Evolutionary conservation across 306 rosid species (phyloP).

Genomic region (Dalbergia cochinchinensis): DNA sequence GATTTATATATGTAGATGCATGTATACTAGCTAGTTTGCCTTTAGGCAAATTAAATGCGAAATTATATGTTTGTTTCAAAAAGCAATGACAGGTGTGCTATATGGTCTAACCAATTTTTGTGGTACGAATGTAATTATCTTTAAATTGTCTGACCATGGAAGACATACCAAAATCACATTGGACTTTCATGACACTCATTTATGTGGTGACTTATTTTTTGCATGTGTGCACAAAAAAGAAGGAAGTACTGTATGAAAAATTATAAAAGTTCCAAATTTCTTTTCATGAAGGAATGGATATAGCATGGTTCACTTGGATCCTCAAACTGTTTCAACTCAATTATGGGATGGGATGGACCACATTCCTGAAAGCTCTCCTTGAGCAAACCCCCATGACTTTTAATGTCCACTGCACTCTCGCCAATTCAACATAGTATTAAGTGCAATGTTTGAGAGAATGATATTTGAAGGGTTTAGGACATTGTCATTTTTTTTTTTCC

Average conservation of each 20-base stretch:
- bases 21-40: too few species aligned
- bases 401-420: conserved; percentile 14
- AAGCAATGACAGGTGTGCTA: background rate
- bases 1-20: too few species aligned
- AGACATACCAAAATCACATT: conserved; percentile 24
- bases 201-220: conserved; percentile 4
- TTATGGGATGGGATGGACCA: conserved; percentile 37
- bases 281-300: conserved; percentile 9
- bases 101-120: conserved; percentile 14
- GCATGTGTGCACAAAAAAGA: conserved; percentile 6
- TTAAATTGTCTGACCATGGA: conserved; percentile 25
- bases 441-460: conserved; percentile 26
- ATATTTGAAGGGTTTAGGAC: conserved; percentile 16
- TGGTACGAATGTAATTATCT: conserved; percentile 19
- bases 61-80: too few species aligned
- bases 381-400: conserved; percentile 40
- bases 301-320: conserved; percentile 19
- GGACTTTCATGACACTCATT: conserved; percentile 7
- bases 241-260: conserved; percentile 13
- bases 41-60: too few species aligned
- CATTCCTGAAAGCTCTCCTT: conserved; percentile 28
- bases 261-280: conserved; percentile 31
- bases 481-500: too few species aligned
- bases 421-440: conserved; percentile 36
- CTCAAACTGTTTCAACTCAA: conserved; percentile 25